These are phyloP conservation scores for Sporodiniella umbellata DNA, from an alignment of 371 early-diverging fungal species.

Conservation along the genomic window DNA sequence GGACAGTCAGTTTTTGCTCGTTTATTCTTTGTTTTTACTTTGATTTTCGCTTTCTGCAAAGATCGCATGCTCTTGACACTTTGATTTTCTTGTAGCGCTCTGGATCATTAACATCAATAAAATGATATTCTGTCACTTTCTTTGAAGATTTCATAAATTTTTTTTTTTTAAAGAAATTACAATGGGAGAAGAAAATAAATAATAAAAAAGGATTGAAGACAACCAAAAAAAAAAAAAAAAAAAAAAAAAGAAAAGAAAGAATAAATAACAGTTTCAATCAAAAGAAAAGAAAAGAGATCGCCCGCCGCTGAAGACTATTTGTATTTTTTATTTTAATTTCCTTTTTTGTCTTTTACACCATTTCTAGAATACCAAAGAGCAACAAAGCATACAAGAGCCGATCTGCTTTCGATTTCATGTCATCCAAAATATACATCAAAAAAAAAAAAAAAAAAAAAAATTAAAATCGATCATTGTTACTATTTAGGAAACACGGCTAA, in stretches of 20 bases:
- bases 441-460: neutral
- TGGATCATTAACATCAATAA: conserved; percentile 41
- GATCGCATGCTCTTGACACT: conserved; percentile 36
- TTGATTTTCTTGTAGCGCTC: conserved; percentile 38
- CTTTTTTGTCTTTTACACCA: no score
- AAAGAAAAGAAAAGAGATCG: neutral
- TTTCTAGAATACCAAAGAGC: no score
- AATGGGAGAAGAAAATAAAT: neutral
- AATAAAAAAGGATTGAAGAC: neutral
- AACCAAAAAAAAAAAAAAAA: neutral
- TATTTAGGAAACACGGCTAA: neutral
- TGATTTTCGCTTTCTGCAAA: conserved; percentile 43
- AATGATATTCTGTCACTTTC: conserved; percentile 26
- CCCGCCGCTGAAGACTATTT: neutral
- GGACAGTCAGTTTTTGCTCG: neutral
- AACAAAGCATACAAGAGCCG: no score
- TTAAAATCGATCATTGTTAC: neutral
- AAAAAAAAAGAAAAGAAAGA: conserved; percentile 1
- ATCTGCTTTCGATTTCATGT: no score
- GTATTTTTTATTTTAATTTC: neutral
- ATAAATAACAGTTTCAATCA: neutral
- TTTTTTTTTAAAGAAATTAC: neutral
- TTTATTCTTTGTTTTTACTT: conserved; percentile 21
- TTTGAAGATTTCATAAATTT: conserved; percentile 7
- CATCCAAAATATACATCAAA: neutral